phyloP scores from a whole-genome alignment of 805 yeast species.

The Tetrapisispora arboricola region DNA sequence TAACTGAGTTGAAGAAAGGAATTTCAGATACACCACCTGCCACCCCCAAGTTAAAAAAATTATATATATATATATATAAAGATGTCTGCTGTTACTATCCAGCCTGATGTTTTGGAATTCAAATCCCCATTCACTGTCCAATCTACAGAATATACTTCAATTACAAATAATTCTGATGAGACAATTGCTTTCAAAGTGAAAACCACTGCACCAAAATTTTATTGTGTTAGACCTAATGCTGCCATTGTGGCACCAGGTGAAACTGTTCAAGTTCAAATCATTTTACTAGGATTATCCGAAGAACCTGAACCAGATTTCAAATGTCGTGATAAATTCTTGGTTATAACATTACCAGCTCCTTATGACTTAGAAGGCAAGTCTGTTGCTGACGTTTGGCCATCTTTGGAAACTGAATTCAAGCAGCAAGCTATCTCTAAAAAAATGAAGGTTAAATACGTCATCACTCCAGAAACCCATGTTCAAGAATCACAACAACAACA shows the following conservation, averaged over 20 bases:
- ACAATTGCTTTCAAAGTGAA: constrained; percentile 87
- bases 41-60: too few species aligned
- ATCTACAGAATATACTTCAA: constrained; percentile 46
- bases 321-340: constrained; percentile 86
- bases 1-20: too few species aligned
- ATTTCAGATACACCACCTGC: too few species aligned
- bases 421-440: constrained; percentile 50
- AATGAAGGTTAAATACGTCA: constrained; percentile 49
- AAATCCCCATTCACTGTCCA: constrained; percentile 68
- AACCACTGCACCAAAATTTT: constrained; percentile 93
- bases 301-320: constrained; percentile 66
- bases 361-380: constrained; percentile 42
- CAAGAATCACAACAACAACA: constrained; percentile 1
- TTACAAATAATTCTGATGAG: constrained; percentile 47
- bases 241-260: constrained; percentile 68
- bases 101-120: constrained; percentile 61
- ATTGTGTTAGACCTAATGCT: constrained; percentile 95
- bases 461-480: constrained; percentile 4
- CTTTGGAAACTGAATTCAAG: constrained; percentile 51
- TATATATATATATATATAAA: background rate
- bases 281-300: constrained; percentile 70
- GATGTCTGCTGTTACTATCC: constrained; percentile 47
- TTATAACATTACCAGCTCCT: constrained; percentile 75
- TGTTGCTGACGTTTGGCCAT: constrained; percentile 68
- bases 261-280: constrained; percentile 63